phyloP scores from a whole-genome alignment of 2,329 filamentous ascomycete species.

The Balansia obtecta region DNA sequence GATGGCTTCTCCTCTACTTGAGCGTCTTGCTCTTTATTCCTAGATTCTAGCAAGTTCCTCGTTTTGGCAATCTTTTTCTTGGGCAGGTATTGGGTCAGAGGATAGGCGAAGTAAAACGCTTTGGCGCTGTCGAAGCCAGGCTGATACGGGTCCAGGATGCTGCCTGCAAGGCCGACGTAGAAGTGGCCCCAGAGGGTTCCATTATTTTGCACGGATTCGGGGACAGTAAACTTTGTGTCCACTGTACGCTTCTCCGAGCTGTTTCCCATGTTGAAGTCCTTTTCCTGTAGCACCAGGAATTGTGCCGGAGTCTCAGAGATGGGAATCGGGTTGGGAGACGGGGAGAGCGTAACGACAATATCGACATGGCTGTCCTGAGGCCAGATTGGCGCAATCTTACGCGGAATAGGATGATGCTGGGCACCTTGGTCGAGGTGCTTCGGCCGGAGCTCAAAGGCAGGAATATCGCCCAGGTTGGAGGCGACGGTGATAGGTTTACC shows the following conservation, averaged over 20 bases:
- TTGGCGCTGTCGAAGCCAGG: conserved; percentile 59
- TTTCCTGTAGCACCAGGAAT: conserved; percentile 66
- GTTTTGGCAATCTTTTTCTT: conserved; percentile 87
- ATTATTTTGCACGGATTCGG: conserved; percentile 73
- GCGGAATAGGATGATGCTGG: conserved; percentile 51
- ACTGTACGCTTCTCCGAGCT: conserved; percentile 66
- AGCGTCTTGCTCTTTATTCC: conserved; percentile 31
- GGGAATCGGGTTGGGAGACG: conserved; percentile 55
- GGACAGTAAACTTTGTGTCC: conserved; percentile 66
- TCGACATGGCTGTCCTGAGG: conserved; percentile 66
- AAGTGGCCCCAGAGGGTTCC: conserved; percentile 93
- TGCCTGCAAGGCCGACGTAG: conserved; percentile 68
- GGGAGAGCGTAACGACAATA: conserved; percentile 72
- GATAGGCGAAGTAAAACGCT: conserved; percentile 74
- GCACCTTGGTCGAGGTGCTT: conserved; percentile 46
- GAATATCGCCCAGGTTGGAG: conserved; percentile 43
- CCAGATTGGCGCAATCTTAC: conserved; percentile 79
- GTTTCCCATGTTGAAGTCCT: conserved; percentile 66
- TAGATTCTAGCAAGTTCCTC: conserved; percentile 65
- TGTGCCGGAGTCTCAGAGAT: conserved; percentile 54
- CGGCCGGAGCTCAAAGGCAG: conserved; percentile 54
- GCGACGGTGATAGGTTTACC: conserved; percentile 42
- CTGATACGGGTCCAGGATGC: conserved; percentile 61
- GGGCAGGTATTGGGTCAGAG: conserved; percentile 77
- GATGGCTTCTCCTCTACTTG: conserved; percentile 36